phyloP scores from a whole-genome alignment of 345 rosid genomes.

The Turnera subulata region DNA sequence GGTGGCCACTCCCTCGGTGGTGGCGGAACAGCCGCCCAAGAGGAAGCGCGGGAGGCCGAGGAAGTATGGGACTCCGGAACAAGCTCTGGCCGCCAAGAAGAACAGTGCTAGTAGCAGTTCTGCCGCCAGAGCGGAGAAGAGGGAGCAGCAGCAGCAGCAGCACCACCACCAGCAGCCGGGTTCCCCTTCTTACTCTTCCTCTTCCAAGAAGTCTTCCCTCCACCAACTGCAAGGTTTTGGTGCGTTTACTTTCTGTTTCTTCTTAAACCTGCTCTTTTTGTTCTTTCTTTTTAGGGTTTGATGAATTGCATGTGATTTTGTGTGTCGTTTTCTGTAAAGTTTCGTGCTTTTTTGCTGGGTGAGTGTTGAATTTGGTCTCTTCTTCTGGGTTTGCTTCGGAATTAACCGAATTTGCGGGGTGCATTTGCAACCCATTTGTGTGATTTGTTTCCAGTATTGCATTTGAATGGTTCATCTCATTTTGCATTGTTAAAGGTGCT shows the following conservation, averaged over 20 bases:
- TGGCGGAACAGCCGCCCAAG: conserved; percentile 51
- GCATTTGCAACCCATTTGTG: too few species aligned
- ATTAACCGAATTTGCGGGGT: background rate
- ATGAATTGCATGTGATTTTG: conserved; percentile 13
- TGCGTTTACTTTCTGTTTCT: background rate
- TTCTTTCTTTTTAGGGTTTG: background rate
- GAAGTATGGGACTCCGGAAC: conserved; percentile 94
- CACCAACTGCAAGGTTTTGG: conserved; percentile 20
- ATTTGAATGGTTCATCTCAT: background rate
- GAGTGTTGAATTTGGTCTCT: background rate
- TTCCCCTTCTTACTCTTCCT: conserved; percentile 1
- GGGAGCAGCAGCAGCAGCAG: background rate
- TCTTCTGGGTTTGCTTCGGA: background rate
- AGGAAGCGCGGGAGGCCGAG: conserved; percentile 93
- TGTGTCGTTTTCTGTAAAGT: background rate
- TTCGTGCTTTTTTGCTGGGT: background rate
- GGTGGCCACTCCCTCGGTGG: background rate
- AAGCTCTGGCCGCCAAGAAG: conserved; percentile 85
- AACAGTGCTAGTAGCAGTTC: conserved; percentile 34
- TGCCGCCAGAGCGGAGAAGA: conserved; percentile 6
- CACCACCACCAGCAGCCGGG: too few species aligned
- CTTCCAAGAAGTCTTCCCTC: conserved; percentile 11
- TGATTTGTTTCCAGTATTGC: background rate
- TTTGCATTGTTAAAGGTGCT: background rate
- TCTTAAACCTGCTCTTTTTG: background rate